Conservation (phyloP, 1,139 yeast species). For the Yamadazyma pseudoaaseri region DNA sequence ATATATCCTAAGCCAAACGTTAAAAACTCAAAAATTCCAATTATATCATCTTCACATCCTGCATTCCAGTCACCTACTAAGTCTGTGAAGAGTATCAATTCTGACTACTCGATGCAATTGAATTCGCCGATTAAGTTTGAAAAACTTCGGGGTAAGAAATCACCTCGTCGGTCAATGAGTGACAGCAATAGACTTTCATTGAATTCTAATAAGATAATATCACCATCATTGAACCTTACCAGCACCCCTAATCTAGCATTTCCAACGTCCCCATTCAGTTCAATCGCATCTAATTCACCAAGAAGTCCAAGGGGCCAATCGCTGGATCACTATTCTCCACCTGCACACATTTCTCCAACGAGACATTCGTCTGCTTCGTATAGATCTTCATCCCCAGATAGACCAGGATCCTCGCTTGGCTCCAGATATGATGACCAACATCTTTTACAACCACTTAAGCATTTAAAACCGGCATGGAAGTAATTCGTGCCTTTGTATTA, state of each 20-base stretch:
- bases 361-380: slow-evolving; percentile 15
- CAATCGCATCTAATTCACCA: slow-evolving; percentile 2
- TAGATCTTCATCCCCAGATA: slow-evolving; percentile 33
- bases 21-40: slow-evolving; percentile 24
- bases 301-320: slow-evolving; percentile 2
- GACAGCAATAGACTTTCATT: slow-evolving; percentile 9
- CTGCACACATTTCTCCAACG: not conserved
- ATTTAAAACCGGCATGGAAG: slow-evolving; percentile 29
- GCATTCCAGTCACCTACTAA: slow-evolving; percentile 19
- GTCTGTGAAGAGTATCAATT: slow-evolving; percentile 3
- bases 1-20: slow-evolving; percentile 20
- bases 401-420: slow-evolving; percentile 35
- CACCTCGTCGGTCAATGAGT: slow-evolving; percentile 8
- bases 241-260: slow-evolving; percentile 15
- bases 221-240: slow-evolving; percentile 14
- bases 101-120: slow-evolving; percentile 8
- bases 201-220: slow-evolving; percentile 7
- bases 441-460: slow-evolving; percentile 26
- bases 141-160: slow-evolving; percentile 1
- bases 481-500: slow-evolving; percentile 13
- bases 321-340: not conserved
- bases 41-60: slow-evolving; percentile 31
- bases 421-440: slow-evolving; percentile 36
- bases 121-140: slow-evolving; percentile 9
- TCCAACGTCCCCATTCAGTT: slow-evolving; percentile 12